Conservation (phyloP, 345 rosid species). For the Gossypium longicalyx region DNA sequence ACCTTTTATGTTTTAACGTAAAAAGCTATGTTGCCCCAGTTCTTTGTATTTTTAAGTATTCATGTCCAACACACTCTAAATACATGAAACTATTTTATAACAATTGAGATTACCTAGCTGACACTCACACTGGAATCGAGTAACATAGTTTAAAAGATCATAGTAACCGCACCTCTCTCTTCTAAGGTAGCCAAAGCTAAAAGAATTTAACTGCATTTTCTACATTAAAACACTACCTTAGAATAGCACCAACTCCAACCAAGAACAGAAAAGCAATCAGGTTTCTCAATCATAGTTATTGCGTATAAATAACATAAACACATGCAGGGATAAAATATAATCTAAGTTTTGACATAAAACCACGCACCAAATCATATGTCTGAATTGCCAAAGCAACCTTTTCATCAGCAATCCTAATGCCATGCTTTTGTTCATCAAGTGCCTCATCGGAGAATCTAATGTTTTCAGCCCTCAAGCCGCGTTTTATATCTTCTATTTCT, state of each 20-base stretch:
- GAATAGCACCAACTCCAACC: constrained; percentile 6
- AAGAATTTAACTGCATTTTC: not conserved
- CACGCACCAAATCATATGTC: constrained; percentile 83
- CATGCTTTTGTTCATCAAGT: constrained; percentile 92
- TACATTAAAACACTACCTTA: not conserved
- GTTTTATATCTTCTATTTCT: constrained; percentile 81
- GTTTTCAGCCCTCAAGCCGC: constrained; percentile 52
- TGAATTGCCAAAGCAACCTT: constrained; percentile 86
- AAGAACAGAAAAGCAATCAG: not conserved
- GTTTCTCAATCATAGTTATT: not conserved
- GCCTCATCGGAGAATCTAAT: constrained; percentile 80
- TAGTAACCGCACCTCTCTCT: not conserved
- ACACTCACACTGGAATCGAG: not conserved
- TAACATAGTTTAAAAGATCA: not conserved
- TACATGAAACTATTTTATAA: not conserved
- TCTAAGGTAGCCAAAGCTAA: not conserved
- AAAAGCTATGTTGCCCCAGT: not conserved
- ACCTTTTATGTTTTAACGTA: not conserved
- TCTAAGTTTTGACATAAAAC: not conserved
- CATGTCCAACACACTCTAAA: not conserved
- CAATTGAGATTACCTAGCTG: not conserved
- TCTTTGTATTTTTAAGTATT: not conserved
- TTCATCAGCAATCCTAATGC: constrained; percentile 91
- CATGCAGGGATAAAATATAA: not conserved
- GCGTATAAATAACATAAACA: not conserved